Conservation (phyloP, 2,329 filamentous ascomycete species). For the Colletotrichum filicis region DNA sequence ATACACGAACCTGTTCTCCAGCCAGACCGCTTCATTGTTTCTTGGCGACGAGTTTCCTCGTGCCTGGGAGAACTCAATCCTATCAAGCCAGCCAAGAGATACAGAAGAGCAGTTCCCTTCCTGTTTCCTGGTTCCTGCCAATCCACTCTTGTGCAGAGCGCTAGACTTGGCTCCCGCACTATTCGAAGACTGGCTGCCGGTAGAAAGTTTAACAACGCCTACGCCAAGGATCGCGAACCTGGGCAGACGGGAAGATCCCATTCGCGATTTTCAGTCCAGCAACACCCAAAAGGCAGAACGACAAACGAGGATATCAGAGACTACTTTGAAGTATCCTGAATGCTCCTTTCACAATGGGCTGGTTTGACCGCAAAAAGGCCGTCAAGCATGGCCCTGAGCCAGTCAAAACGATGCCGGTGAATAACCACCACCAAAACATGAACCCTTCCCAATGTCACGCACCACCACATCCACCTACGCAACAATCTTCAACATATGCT, state of each 20-base stretch:
- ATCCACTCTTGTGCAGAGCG: neutral
- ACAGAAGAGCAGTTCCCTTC: neutral
- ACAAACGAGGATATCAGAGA: no score
- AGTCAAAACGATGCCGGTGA: slow-evolving; percentile 26
- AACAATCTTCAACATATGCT: slow-evolving; percentile 9
- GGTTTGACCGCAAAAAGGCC: slow-evolving; percentile 42
- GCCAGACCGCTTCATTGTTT: neutral
- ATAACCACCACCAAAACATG: slow-evolving; percentile 29
- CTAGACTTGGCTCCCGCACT: neutral
- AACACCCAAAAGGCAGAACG: neutral
- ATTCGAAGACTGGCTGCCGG: neutral
- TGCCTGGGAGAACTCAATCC: neutral
- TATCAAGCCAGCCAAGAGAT: neutral
- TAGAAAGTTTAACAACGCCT: neutral
- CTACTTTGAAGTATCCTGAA: neutral
- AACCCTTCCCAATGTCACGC: slow-evolving; percentile 7
- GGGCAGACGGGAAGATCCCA: neutral
- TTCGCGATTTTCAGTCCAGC: neutral
- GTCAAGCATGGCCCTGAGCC: slow-evolving; percentile 36
- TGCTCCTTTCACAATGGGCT: slow-evolving; percentile 40
- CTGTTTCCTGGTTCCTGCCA: neutral
- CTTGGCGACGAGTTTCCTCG: slow-evolving; percentile 11
- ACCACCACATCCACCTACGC: slow-evolving; percentile 19
- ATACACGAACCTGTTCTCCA: neutral
- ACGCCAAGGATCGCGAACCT: neutral